A percentile compares a stretch with the other conserved stretches of the same genome.
These are phyloP conservation scores for Cladosporium phlei DNA, from an alignment of 2,329 filamentous ascomycete species.

Conservation along the genomic window DNA sequence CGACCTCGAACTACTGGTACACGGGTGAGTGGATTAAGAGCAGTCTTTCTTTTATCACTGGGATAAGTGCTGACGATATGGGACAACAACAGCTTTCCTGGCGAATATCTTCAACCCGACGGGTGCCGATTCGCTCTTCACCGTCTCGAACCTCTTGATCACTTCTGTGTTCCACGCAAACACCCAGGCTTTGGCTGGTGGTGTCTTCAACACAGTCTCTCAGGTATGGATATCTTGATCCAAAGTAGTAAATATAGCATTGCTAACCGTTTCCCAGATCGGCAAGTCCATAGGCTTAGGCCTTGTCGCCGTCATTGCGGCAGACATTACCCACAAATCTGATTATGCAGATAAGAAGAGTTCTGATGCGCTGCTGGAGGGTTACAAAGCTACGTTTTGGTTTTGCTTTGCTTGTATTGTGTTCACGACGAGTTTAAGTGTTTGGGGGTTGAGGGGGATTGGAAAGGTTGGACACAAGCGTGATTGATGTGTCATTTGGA, in stretches of 20 bases:
- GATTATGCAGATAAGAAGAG: constrained; percentile 27
- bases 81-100: constrained; percentile 37
- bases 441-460: constrained; percentile 39
- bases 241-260: background rate
- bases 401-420: constrained; percentile 36
- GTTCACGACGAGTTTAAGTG: constrained; percentile 30
- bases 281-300: constrained; percentile 39
- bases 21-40: constrained; percentile 9
- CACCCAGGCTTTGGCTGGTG: constrained; percentile 42
- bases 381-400: constrained; percentile 42
- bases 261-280: constrained; percentile 28
- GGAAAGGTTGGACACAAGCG: constrained; percentile 42
- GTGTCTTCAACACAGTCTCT: constrained; percentile 42
- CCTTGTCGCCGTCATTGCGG: constrained; percentile 36
- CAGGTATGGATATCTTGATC: background rate
- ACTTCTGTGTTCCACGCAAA: constrained; percentile 38
- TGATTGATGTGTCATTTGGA: constrained; percentile 3
- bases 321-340: constrained; percentile 21
- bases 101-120: constrained; percentile 41
- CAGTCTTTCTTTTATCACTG: too few relatives aligned
- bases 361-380: constrained; percentile 36
- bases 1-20: constrained; percentile 46
- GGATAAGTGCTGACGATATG: background rate
- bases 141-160: constrained; percentile 41
- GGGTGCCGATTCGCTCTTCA: constrained; percentile 42